Evolutionary conservation across 768 basidiomycete genomes (phyloP).

Genomic region (Rhizopogon sp.): DNA sequence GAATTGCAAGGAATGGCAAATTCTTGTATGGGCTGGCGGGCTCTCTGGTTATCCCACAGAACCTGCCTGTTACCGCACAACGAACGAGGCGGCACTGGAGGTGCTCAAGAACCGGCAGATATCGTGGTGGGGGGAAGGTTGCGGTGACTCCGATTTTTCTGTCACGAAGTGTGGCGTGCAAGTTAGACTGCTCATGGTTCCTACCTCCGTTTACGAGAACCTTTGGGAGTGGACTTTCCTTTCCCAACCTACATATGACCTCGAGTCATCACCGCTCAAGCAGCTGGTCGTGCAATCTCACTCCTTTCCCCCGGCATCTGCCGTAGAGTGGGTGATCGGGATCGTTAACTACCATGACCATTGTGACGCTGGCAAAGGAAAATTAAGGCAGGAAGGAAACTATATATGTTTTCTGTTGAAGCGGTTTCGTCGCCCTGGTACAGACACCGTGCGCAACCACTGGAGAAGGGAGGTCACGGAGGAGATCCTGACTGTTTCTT

Average conservation of each 20-base stretch:
- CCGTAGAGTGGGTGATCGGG: conserved; percentile 2
- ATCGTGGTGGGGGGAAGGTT: not conserved
- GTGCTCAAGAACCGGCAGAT: not conserved
- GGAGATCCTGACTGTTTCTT: not conserved
- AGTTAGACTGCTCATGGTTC: not conserved
- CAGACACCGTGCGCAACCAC: not conserved
- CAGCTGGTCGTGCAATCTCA: not conserved
- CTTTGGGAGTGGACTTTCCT: conserved; percentile 1
- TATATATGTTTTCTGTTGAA: conserved; percentile 2
- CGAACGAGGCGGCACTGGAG: not conserved
- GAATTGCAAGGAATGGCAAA: conserved; percentile 6
- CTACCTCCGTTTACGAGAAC: not conserved
- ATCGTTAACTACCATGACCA: conserved; percentile 1
- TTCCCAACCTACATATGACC: not conserved
- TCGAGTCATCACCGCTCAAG: not conserved
- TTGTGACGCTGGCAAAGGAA: not conserved
- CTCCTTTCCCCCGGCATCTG: not conserved
- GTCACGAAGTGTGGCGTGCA: conserved; percentile 5
- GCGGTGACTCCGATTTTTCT: not conserved
- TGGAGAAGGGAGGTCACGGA: not conserved
- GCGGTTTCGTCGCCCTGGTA: not conserved
- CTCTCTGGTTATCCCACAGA: not conserved
- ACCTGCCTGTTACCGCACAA: not conserved
- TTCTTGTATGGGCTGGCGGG: conserved; percentile 3
- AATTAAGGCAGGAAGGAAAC: not conserved